Evolutionary conservation across 306 rosid genomes (phyloP), one percentile per base, ranked within the genome.

Genomic region (Cyamopsis tetragonoloba): DNA sequence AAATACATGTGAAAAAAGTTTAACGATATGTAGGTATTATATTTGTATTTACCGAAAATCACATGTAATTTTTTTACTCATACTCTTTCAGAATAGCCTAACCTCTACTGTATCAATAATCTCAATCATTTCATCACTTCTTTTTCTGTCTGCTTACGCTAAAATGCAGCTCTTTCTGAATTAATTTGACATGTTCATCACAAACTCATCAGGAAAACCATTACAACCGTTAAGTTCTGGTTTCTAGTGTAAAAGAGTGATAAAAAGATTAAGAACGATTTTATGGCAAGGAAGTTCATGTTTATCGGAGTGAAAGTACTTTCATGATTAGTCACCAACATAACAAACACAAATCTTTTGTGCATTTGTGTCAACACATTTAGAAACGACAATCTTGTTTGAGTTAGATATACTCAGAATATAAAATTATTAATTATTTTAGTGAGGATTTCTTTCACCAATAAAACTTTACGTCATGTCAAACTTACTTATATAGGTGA

Each of bases 1-100:
- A 60, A 49, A 68, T 35, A 68, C 62, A 7, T 24, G 13, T 11
- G 57, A 53, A 74, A 49, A 50, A 31, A 17, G 24, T 43, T 47
- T 47, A 73, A 62, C 59, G 6, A 62, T 71, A 43, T 53, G 70
- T 83, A 80, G 72, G 73, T 59, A 54, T 56, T 47, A 70, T 51
- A 61, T 75, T 49, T 70, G 43, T 73, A 71, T 35, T 24, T 76
- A 63, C 71, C 30, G 3, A 63, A 81, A 69, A 64, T 74, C 70
- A 58, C 62, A 23, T 56, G 67, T 58, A 73, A 47, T 63, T n/a
- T 61, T 68, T 57, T 8, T 18, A 6, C 7, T 1, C 6, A 37
- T 28, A 7, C 34, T 26, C 67, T 35, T 53, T 42, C 23, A 63
- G 23, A 39, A 13, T 22, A 38, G 47, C 39, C 62, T 62, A 24